Percentiles rank a stretch among this genome's conserved stretches.
These are phyloP conservation scores for Apophysomyces trapeziformis DNA, from an alignment of 371 early-diverging fungal genomes.

Conservation along the genomic window DNA sequence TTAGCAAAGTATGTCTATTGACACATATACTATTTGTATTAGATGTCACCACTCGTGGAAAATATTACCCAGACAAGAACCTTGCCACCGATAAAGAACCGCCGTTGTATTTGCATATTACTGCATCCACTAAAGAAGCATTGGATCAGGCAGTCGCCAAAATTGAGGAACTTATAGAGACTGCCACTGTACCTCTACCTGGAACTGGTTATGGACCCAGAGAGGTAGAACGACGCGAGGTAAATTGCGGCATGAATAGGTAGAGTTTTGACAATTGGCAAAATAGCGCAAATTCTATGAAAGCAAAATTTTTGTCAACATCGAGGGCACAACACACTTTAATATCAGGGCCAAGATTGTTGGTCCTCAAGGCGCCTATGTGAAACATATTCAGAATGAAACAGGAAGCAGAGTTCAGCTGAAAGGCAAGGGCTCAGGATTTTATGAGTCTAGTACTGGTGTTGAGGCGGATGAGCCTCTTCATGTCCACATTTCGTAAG, in stretches of 20 bases:
- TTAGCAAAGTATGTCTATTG: not conserved
- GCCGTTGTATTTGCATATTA: conserved; percentile 78
- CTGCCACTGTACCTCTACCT: conserved; percentile 32
- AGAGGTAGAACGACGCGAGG: conserved; percentile 24
- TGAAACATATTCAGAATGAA: conserved; percentile 86
- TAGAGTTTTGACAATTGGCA: not conserved
- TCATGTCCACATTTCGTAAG: conserved; percentile 80
- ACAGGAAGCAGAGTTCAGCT: conserved; percentile 80
- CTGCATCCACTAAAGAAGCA: conserved; percentile 67
- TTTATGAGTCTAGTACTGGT: conserved; percentile 67
- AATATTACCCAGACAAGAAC: conserved; percentile 75
- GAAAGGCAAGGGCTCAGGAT: conserved; percentile 87
- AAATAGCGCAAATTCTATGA: conserved; percentile 54
- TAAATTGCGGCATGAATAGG: not conserved
- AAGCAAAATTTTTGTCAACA: conserved; percentile 73
- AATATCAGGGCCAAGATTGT: conserved; percentile 86
- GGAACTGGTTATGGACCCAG: conserved; percentile 24
- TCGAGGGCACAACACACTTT: conserved; percentile 74
- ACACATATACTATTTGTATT: conserved; percentile 21
- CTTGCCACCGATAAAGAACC: conserved; percentile 78
- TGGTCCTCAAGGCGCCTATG: conserved; percentile 84
- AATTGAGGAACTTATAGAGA: conserved; percentile 76
- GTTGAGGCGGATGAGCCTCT: conserved; percentile 81
- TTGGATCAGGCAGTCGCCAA: conserved; percentile 73
- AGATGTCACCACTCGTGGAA: conserved; percentile 85